Percentiles rank a stretch among this genome's conserved stretches.
These are phyloP conservation scores for Erythrophleum fordii DNA, from an alignment of 306 rosid species.

Conservation along the genomic window DNA sequence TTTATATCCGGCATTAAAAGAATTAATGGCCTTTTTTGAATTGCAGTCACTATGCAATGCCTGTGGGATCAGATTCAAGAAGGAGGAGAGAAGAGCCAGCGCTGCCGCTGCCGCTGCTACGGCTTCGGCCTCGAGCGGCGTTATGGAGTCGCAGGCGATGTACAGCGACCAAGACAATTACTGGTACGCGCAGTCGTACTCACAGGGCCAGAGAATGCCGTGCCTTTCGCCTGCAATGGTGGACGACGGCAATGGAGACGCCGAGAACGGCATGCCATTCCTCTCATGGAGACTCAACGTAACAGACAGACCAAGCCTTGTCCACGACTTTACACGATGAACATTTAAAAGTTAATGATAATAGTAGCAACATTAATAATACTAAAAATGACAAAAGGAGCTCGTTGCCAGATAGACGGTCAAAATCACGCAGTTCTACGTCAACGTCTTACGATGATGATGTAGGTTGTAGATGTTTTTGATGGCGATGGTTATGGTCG, in stretches of 20 bases:
- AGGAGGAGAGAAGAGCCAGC: slow-evolving; percentile 82
- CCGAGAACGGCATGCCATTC: slow-evolving; percentile 67
- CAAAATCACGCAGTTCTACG: slow-evolving; percentile 47
- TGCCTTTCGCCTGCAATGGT: slow-evolving; percentile 62
- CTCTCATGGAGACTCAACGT: slow-evolving; percentile 93
- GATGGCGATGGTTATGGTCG: slow-evolving; percentile 50
- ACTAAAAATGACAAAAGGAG: slow-evolving; percentile 23
- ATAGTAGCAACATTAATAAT: neutral
- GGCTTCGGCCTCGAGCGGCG: slow-evolving; percentile 36
- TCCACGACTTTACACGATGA: slow-evolving; percentile 87
- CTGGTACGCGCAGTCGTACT: slow-evolving; percentile 49
- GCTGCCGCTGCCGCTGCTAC: slow-evolving; percentile 57
- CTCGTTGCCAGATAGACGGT: slow-evolving; percentile 26
- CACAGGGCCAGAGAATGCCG: slow-evolving; percentile 62
- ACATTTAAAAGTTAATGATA: neutral
- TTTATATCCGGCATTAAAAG: neutral
- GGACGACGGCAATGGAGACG: slow-evolving; percentile 54
- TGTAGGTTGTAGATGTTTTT: slow-evolving; percentile 44
- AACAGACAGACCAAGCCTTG: slow-evolving; percentile 78
- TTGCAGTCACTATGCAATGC: slow-evolving; percentile 96
- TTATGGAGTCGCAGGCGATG: slow-evolving; percentile 54
- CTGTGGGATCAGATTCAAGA: slow-evolving; percentile 96
- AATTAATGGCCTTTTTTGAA: neutral
- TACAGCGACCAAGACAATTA: slow-evolving; percentile 53
- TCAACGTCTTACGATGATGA: slow-evolving; percentile 50